Percentiles rank a stretch among this genome's conserved stretches.
Evolutionary conservation across 441 rosid genomes (phyloP).

Genomic region (Bruguiera hainesii): DNA sequence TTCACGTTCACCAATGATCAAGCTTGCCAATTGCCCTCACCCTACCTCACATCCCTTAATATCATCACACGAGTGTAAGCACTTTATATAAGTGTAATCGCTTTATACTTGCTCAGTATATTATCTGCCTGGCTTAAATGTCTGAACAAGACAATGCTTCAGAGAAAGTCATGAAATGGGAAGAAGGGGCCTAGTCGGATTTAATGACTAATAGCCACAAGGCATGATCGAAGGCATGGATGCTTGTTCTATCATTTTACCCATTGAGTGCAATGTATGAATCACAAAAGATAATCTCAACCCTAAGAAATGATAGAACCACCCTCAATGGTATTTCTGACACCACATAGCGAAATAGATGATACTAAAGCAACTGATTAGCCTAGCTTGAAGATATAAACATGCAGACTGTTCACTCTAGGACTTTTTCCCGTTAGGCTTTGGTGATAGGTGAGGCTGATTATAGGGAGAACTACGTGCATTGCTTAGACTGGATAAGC

Average conservation of each 20-base stretch:
- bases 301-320: conserved; percentile 14
- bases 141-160: neutral
- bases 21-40: neutral
- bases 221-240: neutral
- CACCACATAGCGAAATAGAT: neutral
- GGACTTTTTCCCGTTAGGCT: conserved; percentile 33
- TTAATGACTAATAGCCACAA: conserved; percentile 6
- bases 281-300: conserved; percentile 10
- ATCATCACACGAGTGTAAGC: neutral
- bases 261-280: neutral
- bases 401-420: conserved; percentile 8
- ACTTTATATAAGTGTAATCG: neutral
- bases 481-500: conserved; percentile 36
- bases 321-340: conserved; percentile 6
- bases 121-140: neutral
- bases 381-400: neutral
- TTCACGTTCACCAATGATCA: neutral
- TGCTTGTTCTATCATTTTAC: conserved; percentile 12
- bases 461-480: conserved; percentile 37
- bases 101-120: neutral
- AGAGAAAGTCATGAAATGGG: conserved; percentile 6
- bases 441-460: conserved; percentile 38
- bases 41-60: neutral
- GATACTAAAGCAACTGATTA: conserved; percentile 1
- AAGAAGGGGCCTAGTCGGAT: neutral